Conservation (phyloP, 106 monocot species). For the Agapanthus africanus region DNA sequence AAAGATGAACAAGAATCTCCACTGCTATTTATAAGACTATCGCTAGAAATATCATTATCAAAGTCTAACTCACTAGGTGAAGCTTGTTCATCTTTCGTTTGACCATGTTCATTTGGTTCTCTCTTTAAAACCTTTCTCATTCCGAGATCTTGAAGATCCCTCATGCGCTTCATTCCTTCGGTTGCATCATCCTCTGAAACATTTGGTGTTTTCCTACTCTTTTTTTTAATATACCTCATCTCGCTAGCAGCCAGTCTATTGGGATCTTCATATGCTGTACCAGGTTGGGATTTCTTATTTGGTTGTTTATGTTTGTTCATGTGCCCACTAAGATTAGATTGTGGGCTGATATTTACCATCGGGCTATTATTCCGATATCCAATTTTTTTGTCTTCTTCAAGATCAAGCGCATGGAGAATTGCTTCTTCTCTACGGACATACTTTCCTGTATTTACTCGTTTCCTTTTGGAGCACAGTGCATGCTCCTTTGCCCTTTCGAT, state of each 20-base stretch:
- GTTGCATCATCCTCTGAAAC: conserved; percentile 51
- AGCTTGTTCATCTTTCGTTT: conserved; percentile 14
- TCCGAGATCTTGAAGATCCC: conserved; percentile 62
- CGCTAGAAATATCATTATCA: conserved; percentile 17
- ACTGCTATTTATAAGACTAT: conserved; percentile 12
- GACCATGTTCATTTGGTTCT: conserved; percentile 7
- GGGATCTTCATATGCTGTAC: conserved; percentile 21
- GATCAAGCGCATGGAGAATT: conserved; percentile 78
- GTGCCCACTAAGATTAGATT: conserved; percentile 14
- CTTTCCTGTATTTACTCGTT: conserved; percentile 31
- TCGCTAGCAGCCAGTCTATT: conserved; percentile 1
- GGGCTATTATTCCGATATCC: neutral
- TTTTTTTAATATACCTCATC: conserved; percentile 16
- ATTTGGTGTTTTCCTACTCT: conserved; percentile 36
- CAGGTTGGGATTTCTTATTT: conserved; percentile 27
- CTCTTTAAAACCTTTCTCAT: conserved; percentile 19
- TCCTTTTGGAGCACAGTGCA: conserved; percentile 25
- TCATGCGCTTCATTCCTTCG: conserved; percentile 47
- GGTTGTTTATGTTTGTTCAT: conserved; percentile 18
- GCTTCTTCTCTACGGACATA: conserved; percentile 84
- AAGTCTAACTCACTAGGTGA: conserved; percentile 21
- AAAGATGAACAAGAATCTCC: conserved; percentile 25
- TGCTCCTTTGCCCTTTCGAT: conserved; percentile 64
- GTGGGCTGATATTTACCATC: neutral
- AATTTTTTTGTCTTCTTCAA: conserved; percentile 33